Evolutionary conservation across 73 alveolate species (phyloP).

Genomic region (Paramecium sexaurelia): DNA sequence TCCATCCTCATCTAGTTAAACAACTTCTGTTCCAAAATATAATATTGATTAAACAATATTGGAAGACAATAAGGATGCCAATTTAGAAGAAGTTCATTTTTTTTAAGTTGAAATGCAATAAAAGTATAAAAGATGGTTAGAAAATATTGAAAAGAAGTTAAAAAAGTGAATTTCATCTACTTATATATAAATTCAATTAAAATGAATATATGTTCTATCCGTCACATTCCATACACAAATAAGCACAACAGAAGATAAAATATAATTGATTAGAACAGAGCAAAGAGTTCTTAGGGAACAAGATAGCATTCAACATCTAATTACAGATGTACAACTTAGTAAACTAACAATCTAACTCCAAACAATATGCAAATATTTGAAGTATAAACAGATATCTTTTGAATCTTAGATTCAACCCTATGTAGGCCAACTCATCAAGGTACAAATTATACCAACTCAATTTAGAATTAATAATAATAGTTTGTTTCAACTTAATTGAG

Average conservation of each 20-base stretch:
- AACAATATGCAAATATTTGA: background rate
- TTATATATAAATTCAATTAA: background rate
- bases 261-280: background rate
- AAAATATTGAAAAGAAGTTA: conserved; percentile 18
- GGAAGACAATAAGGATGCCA: conserved; percentile 22
- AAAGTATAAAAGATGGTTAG: conserved; percentile 46
- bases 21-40: conserved; percentile 25
- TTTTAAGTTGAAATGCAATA: background rate
- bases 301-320: background rate
- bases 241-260: background rate
- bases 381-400: background rate
- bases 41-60: background rate
- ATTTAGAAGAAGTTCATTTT: conserved; percentile 48
- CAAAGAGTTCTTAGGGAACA: conserved; percentile 6
- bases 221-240: background rate
- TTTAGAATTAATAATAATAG: background rate
- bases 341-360: background rate
- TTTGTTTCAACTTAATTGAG: background rate
- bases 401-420: background rate
- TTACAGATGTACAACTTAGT: background rate
- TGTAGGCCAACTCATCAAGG: background rate
- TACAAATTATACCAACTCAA: background rate
- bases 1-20: conserved; percentile 45
- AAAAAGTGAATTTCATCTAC: conserved; percentile 16
- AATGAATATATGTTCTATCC: conserved; percentile 24